phyloP scores from a whole-genome alignment of 495 filamentous ascomycete species.

The Penicillium roqueforti region DNA sequence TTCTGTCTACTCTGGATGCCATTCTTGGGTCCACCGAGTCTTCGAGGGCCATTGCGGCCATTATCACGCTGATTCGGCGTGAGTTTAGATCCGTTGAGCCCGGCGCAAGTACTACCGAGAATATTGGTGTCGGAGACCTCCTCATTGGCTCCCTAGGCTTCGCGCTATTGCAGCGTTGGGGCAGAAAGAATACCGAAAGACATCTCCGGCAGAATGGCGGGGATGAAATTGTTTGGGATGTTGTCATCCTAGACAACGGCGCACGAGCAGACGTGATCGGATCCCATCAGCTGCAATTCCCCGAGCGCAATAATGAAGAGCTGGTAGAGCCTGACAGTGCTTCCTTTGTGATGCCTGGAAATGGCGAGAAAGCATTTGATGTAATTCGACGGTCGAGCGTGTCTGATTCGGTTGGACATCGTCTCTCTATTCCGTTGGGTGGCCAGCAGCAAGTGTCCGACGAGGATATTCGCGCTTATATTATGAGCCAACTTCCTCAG shows the following conservation, averaged over 20 bases:
- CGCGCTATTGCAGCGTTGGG: conserved; percentile 67
- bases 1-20: conserved; percentile 65
- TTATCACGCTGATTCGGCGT: conserved; percentile 66
- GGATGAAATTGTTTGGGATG: conserved; percentile 72
- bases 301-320: conserved; percentile 15
- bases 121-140: conserved; percentile 61
- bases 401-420: conserved; percentile 17
- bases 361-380: conserved; percentile 41
- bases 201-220: conserved; percentile 47
- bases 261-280: conserved; percentile 55
- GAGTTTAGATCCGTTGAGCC: conserved; percentile 65
- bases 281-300: conserved; percentile 33
- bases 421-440: conserved; percentile 30
- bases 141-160: conserved; percentile 65
- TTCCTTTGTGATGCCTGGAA: conserved; percentile 39
- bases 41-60: conserved; percentile 73
- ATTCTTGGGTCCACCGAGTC: conserved; percentile 76
- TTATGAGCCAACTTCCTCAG: conserved; percentile 43
- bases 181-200: conserved; percentile 55
- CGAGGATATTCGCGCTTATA: conserved; percentile 43
- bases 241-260: conserved; percentile 67
- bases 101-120: conserved; percentile 54
- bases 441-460: conserved; percentile 38
- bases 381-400: conserved; percentile 39
- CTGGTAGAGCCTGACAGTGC: conserved; percentile 21